phyloP scores from a whole-genome alignment of 371 early-diverging fungal genomes.

The Rhizopus arrhizus region DNA sequence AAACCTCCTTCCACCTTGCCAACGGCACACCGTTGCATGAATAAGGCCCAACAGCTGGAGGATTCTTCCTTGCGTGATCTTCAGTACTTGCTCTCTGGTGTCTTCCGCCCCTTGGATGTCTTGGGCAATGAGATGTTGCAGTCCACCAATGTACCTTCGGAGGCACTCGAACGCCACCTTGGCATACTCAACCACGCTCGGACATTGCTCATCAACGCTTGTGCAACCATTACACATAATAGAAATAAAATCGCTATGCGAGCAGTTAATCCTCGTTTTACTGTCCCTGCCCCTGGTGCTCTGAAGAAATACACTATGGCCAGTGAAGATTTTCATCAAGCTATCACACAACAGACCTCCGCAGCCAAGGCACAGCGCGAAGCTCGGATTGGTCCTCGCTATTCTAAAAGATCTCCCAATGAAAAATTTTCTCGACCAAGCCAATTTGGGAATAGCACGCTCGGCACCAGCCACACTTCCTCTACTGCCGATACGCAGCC shows the following conservation, averaged over 20 bases:
- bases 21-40: conserved; percentile 1
- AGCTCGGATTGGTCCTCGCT: conserved; percentile 4
- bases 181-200: too few species aligned
- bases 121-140: conserved; percentile 5
- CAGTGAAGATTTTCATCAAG: conserved; percentile 6
- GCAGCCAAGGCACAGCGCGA: conserved; percentile 5
- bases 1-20: conserved; percentile 19
- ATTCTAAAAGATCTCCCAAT: background rate
- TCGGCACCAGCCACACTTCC: too few species aligned
- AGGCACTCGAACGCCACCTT: too few species aligned
- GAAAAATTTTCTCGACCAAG: background rate
- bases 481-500: background rate
- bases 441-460: too few species aligned
- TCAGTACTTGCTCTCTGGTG: conserved; percentile 22
- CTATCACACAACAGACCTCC: conserved; percentile 10
- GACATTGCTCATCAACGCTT: background rate
- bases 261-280: conserved; percentile 12
- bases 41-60: conserved; percentile 4
- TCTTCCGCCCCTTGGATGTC: conserved; percentile 16
- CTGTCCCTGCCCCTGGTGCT: background rate
- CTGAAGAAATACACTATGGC: conserved; percentile 7
- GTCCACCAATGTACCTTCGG: background rate
- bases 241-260: conserved; percentile 13
- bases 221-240: background rate
- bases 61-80: background rate